Evolutionary conservation across 768 basidiomycete genomes (phyloP), one percentile per base, ranked within the genome.

Genomic region (Naganishia onofrii): DNA sequence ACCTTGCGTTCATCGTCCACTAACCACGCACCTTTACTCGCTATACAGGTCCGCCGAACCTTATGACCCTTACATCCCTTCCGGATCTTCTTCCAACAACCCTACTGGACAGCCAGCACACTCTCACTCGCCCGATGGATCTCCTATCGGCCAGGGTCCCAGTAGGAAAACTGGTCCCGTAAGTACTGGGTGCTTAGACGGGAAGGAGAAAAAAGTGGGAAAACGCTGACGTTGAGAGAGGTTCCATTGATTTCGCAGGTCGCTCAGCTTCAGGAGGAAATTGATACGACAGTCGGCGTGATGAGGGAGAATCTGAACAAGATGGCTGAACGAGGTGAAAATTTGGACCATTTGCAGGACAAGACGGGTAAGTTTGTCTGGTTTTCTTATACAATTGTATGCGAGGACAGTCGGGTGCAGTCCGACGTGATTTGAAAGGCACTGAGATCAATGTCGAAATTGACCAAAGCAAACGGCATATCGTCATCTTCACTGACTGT

Each of bases 41-140:
- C 15, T 29, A 28, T 23, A 26, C 29, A 63, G 36, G 60, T 63
- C 60, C 8, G 60, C 60, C 38, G 60, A 95, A 84, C 94, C 93
- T 79, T 97, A 97, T 83, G 95, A 98, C 86, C 95, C 95, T 74
- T 98, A 99, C 83, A 86, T 97, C 72, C 93, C 94, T 73, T 89
- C 86, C 81, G 89, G 90, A 81, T 83, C 87, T 69, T 85, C 87
- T 60, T 84, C 88, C 15, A 82, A 85, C 74, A 77, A 63, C 48
- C 58, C 67, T 17, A 69, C 67, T 32, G 67, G 60, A 15, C 60
- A 63, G 13, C 60, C 60, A 15, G 23, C 48, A 2, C 3, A 7
- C 13, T 9, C 48, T n/a, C 12, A 15, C 48, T 31, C 32, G 10
- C 52, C 52, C 28, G 36, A 51, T 52, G 65, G 52, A 28, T 42